Evolutionary conservation across 768 basidiomycete species (phyloP), one percentile per base, ranked within the genome.

Genomic region (Lactarius hengduanensis): DNA sequence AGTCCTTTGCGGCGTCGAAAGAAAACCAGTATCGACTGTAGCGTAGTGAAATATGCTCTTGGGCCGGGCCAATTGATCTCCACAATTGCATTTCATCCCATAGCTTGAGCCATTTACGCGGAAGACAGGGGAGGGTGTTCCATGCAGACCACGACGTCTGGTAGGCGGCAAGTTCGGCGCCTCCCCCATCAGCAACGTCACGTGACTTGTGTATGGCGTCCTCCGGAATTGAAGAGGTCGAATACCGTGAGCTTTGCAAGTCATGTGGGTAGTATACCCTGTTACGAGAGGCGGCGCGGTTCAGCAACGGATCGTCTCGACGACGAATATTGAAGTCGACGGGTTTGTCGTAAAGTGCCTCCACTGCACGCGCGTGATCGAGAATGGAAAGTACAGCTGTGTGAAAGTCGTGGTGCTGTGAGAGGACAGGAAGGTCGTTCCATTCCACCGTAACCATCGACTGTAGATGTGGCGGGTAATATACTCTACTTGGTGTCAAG

Each of bases 21-120:
- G 57, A n/a, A 2, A 64, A 45, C 63, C 63, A 64, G 38, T 64
- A 59, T 40, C 34, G 63, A 38, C 63, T 64, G 10, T 64, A 64
- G 10, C 57, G 32, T 9, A 64, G 36, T 5, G 57, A 64, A 15
- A 64, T 16, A 0, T 30, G 18, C 2, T 20, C 30, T 0, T 18
- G 1, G 16, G 57, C 34, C 10, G 63, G 57, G 36, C 63, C 63
- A n/a, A 64, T 20, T 30, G 63, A 50, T 15, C 45, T 34, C 63
- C 63, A 64, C 5, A 34, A 53, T 2, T 53, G 22, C 10, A 59
- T 11, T 4, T 36, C 3, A 38, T 64, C 47, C 63, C 63, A 64
- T 16, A 64, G 63, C 3, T 47, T 38, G 0, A 20, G 15, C 22
- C 32, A 30, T 28, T 30, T 59, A 11, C 4, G 15, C 8, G 47